These are phyloP conservation scores for Orbilia ellipsospora DNA, from an alignment of 2,329 filamentous ascomycete species.

Conservation along the genomic window DNA sequence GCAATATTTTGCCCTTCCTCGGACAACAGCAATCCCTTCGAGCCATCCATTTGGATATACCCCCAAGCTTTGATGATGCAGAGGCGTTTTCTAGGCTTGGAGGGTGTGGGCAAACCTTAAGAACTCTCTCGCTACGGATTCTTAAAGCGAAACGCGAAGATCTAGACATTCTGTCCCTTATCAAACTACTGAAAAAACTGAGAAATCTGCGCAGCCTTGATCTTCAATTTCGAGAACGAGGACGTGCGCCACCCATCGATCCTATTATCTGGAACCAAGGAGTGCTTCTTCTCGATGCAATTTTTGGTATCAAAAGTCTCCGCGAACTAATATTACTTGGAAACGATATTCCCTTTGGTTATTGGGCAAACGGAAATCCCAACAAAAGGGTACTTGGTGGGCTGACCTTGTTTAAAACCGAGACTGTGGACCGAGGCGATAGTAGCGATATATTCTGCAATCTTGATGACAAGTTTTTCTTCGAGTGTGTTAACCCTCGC, in stretches of 20 bases:
- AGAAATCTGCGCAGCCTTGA: slow-evolving; percentile 25
- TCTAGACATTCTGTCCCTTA: not conserved
- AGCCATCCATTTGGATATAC: slow-evolving; percentile 29
- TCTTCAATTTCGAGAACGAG: slow-evolving; percentile 13
- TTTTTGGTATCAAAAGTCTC: slow-evolving; percentile 27
- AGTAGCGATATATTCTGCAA: slow-evolving; percentile 2
- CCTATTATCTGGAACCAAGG: slow-evolving; percentile 1
- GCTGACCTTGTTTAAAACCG: slow-evolving; percentile 18
- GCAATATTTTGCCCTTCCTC: not conserved
- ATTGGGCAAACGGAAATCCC: slow-evolving; percentile 24
- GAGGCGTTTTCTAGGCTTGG: slow-evolving; percentile 13
- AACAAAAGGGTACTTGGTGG: slow-evolving; percentile 7
- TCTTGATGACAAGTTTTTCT: slow-evolving; percentile 36
- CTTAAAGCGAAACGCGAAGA: not conserved
- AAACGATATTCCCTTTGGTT: slow-evolving; percentile 32
- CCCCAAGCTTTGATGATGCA: not conserved
- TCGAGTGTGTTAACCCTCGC: slow-evolving; percentile 7
- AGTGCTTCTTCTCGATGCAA: slow-evolving; percentile 18
- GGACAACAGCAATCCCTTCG: not conserved
- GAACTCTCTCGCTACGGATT: slow-evolving; percentile 23
- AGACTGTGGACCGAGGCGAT: slow-evolving; percentile 29
- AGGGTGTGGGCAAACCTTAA: not conserved
- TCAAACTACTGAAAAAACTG: not conserved
- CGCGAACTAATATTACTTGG: slow-evolving; percentile 23
- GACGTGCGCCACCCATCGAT: not conserved